Conservation (phyloP, 1,284 basidiomycete species). For the Malassezia yamatoensis region DNA sequence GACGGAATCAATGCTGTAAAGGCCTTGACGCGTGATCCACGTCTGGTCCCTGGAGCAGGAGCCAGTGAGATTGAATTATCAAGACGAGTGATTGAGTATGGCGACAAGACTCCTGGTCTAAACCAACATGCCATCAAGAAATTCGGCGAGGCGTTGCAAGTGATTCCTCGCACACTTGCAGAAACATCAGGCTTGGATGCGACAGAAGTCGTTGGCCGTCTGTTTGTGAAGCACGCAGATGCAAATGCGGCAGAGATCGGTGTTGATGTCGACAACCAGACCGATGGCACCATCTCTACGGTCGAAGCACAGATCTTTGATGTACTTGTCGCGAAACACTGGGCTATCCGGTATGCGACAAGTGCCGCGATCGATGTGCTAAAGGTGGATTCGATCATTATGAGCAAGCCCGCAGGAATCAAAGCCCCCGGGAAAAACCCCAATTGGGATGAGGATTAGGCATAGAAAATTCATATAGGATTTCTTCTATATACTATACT, state of each 20-base stretch:
- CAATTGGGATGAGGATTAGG: conserved; percentile 47
- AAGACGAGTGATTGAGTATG: conserved; percentile 70
- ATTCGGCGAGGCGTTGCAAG: conserved; percentile 81
- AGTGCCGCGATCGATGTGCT: conserved; percentile 89
- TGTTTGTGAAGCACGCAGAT: conserved; percentile 78
- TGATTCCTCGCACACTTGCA: conserved; percentile 81
- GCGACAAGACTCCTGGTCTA: conserved; percentile 76
- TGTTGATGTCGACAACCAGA: conserved; percentile 69
- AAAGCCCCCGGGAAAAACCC: conserved; percentile 45
- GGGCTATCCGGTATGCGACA: conserved; percentile 78
- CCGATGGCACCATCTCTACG: conserved; percentile 33
- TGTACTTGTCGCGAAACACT: conserved; percentile 74
- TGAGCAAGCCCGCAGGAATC: conserved; percentile 52
- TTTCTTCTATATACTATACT: not conserved
- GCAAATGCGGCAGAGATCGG: conserved; percentile 58
- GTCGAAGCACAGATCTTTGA: conserved; percentile 51
- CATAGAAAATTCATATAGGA: not conserved
- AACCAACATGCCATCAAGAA: conserved; percentile 87
- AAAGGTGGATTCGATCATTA: conserved; percentile 94
- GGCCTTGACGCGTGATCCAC: conserved; percentile 74
- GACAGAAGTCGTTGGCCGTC: conserved; percentile 75
- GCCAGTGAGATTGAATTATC: conserved; percentile 87
- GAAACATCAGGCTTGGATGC: conserved; percentile 93
- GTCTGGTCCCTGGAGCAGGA: conserved; percentile 87
- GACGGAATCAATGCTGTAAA: conserved; percentile 97